Evolutionary conservation across 306 rosid species (phyloP).

Genomic region (Neltuma alba): DNA sequence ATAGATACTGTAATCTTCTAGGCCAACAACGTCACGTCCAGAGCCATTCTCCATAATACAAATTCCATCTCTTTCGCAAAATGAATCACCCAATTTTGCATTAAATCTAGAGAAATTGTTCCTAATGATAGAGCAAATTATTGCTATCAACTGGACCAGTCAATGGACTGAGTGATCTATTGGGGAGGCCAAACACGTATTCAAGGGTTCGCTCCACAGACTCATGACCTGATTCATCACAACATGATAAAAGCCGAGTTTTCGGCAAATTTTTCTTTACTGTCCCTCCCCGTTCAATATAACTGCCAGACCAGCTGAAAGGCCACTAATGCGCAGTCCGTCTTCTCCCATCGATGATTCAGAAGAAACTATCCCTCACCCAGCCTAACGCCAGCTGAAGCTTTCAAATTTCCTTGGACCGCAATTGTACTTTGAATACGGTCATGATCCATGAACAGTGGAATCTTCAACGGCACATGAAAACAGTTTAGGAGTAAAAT

Average conservation of each 20-base stretch:
- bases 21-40: slow-evolving; percentile 51
- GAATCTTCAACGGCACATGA: slow-evolving; percentile 41
- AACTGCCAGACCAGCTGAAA: slow-evolving; percentile 93
- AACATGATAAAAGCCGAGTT: slow-evolving; percentile 69
- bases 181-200: slow-evolving; percentile 83
- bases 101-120: slow-evolving; percentile 54
- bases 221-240: slow-evolving; percentile 77
- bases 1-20: slow-evolving; percentile 72
- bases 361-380: slow-evolving; percentile 46
- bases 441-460: slow-evolving; percentile 26
- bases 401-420: slow-evolving; percentile 34
- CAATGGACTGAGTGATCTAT: slow-evolving; percentile 63
- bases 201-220: slow-evolving; percentile 92
- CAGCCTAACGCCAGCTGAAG: slow-evolving; percentile 40
- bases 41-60: slow-evolving; percentile 42
- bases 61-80: slow-evolving; percentile 55
- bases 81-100: slow-evolving; percentile 32
- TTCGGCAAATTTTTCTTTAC: slow-evolving; percentile 57
- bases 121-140: slow-evolving; percentile 57
- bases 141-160: slow-evolving; percentile 55
- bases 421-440: slow-evolving; percentile 28
- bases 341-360: slow-evolving; percentile 72
- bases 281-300: slow-evolving; percentile 67
- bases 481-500: slow-evolving; percentile 9
- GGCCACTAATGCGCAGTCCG: slow-evolving; percentile 74